Conservation (phyloP, 73 alveolate genomes). For the Paramecium sonneborni region DNA sequence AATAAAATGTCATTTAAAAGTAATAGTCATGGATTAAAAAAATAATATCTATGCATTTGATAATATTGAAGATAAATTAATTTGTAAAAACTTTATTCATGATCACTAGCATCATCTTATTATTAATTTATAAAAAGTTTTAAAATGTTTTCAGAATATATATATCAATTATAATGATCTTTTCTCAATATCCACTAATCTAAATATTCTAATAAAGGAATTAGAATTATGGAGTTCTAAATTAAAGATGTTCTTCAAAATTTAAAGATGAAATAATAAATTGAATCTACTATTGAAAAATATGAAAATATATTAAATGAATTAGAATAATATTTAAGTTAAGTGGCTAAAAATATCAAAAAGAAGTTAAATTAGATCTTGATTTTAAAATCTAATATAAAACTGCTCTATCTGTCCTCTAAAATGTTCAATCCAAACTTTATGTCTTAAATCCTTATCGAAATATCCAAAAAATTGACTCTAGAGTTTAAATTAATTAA, state of each 20-base stretch:
- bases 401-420: neutral
- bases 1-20: neutral
- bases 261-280: neutral
- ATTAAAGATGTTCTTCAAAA: neutral
- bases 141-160: neutral
- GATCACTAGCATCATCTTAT: neutral
- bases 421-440: neutral
- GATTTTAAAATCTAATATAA: neutral
- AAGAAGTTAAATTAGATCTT: neutral
- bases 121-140: neutral
- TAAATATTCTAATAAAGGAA: neutral
- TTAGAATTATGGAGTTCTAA: neutral
- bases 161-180: neutral
- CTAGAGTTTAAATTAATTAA: neutral
- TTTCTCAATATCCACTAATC: neutral
- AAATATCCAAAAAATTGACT: neutral
- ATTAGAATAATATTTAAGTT: slow-evolving; percentile 11
- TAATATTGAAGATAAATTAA: neutral
- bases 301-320: neutral
- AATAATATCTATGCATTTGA: neutral
- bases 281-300: neutral
- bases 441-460: neutral
- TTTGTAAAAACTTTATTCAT: neutral
- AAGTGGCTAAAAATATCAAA: neutral
- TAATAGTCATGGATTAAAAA: neutral